Evolutionary conservation across 768 basidiomycete species (phyloP), one percentile per base, ranked within the genome.

Genomic region (Auriscalpium microsporum): DNA sequence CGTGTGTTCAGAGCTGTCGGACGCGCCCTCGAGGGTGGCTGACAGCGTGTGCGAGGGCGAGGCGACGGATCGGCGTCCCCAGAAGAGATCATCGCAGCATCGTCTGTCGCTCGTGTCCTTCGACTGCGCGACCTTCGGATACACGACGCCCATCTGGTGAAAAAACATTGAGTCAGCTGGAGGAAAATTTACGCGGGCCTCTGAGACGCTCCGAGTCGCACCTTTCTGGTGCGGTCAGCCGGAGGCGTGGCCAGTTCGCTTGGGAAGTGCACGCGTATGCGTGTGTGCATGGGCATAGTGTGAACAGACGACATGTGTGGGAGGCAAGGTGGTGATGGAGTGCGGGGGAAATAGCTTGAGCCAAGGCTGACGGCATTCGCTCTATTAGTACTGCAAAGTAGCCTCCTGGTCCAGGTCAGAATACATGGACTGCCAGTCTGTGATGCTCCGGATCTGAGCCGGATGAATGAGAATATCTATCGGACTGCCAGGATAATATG

Each of bases 71-170:
- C 57, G 64, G 50, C 60, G 65, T 45, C 59, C 62, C 76, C 75
- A 77, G 57, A 62, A 70, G 38, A 74, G 62, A 58, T 76, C 76
- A 23, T 64, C 64, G n/a, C 66, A 73, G 19, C 55, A 57, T 53
- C 53, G 63, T 48, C 72, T 64, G 58, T 70, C 66, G 9, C 67
- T 65, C 44, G 44, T 56, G 49, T 69, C 72, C 56, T 70, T 74
- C 36, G 63, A 62, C 56, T 75, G 74, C 14, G 75, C 74, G 52
- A 76, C 71, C 53, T 64, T 70, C 33, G 75, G 76, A 54, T 75
- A 76, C 19, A 65, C 62, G 11, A 71, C 50, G 54, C 62, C 67
- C 50, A 56, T 53, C 69, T 68, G 55, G 45, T 47, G 38, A 21
- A 14, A 2, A 5, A 7, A 19, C 4, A 28, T 10, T 21, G 52